Evolutionary conservation across 2,329 filamentous ascomycete genomes (phyloP).

Genomic region (Pyrenophora tritici-repentis): DNA sequence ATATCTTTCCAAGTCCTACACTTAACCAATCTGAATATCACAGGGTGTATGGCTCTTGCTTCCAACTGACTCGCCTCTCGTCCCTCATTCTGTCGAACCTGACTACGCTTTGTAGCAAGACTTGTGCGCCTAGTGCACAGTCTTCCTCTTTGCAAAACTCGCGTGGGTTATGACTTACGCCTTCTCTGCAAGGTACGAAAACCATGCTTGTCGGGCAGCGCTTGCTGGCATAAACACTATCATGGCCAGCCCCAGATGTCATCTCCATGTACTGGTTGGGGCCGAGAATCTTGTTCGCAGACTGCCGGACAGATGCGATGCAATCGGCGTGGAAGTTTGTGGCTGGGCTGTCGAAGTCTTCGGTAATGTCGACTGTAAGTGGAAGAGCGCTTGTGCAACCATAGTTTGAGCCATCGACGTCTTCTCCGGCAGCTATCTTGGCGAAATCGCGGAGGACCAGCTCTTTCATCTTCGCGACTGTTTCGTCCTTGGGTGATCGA

Average conservation of each 20-base stretch:
- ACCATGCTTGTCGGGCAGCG: constrained; percentile 56
- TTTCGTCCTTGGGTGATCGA: constrained; percentile 61
- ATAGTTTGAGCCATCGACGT: constrained; percentile 54
- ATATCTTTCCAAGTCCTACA: background rate
- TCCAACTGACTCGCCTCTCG: constrained; percentile 39
- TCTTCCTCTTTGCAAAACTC: constrained; percentile 54
- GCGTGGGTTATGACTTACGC: constrained; percentile 54
- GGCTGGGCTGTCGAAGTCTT: constrained; percentile 64
- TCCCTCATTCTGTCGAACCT: constrained; percentile 55
- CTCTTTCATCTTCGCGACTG: constrained; percentile 62
- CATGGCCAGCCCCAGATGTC: constrained; percentile 68
- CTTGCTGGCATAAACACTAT: constrained; percentile 54
- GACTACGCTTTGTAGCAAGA: constrained; percentile 57
- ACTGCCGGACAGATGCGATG: constrained; percentile 66
- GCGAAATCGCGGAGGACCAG: constrained; percentile 63
- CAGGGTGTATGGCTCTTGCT: constrained; percentile 33
- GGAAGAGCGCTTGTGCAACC: constrained; percentile 55
- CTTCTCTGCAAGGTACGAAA: constrained; percentile 55
- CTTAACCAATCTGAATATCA: background rate
- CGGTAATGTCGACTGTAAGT: constrained; percentile 62
- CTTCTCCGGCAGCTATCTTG: constrained; percentile 62
- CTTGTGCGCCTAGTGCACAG: constrained; percentile 55
- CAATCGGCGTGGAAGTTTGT: constrained; percentile 70
- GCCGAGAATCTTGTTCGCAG: constrained; percentile 64
- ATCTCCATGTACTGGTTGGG: constrained; percentile 56